Percentiles rank a stretch among this genome's conserved stretches.
These are phyloP conservation scores for Cunninghamia lanceolata DNA, from an alignment of 75 land plant genomes.

Conservation along the genomic window DNA sequence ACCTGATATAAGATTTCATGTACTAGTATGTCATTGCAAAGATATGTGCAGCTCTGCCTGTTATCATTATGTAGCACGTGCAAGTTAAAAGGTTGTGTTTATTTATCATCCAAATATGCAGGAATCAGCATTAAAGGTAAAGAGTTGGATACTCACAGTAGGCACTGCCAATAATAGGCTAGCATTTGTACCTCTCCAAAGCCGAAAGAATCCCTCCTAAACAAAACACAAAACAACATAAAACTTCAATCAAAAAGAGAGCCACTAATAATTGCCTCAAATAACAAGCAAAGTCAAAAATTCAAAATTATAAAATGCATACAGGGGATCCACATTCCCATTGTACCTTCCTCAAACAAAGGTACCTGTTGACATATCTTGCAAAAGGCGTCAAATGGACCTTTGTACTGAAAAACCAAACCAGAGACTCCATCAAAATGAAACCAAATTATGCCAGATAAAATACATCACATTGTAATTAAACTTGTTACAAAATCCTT, in stretches of 20 bases:
- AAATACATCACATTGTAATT: not conserved
- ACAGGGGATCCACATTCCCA: not conserved
- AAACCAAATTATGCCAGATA: not conserved
- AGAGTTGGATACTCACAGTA: slow-evolving; percentile 49
- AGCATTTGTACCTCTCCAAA: slow-evolving; percentile 98
- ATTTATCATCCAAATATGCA: not conserved
- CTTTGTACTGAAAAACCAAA: slow-evolving; percentile 75
- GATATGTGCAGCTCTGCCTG: not conserved
- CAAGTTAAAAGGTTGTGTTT: not conserved
- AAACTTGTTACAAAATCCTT: not conserved
- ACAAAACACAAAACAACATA: slow-evolving; percentile 3
- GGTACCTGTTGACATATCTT: slow-evolving; percentile 80
- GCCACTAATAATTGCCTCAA: not conserved
- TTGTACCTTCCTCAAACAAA: slow-evolving; percentile 6
- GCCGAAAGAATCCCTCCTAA: slow-evolving; percentile 90
- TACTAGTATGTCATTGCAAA: not conserved
- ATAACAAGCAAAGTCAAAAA: not conserved
- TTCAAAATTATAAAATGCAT: not conserved
- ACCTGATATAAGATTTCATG: not conserved
- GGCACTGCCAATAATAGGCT: slow-evolving; percentile 87
- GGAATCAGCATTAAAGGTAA: not conserved
- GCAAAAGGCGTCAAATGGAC: slow-evolving; percentile 84
- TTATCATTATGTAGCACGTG: not conserved
- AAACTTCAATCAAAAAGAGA: not conserved
- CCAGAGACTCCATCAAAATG: not conserved